phyloP scores from a whole-genome alignment of 75 land plant species.

The Pinus tabuliformis region DNA sequence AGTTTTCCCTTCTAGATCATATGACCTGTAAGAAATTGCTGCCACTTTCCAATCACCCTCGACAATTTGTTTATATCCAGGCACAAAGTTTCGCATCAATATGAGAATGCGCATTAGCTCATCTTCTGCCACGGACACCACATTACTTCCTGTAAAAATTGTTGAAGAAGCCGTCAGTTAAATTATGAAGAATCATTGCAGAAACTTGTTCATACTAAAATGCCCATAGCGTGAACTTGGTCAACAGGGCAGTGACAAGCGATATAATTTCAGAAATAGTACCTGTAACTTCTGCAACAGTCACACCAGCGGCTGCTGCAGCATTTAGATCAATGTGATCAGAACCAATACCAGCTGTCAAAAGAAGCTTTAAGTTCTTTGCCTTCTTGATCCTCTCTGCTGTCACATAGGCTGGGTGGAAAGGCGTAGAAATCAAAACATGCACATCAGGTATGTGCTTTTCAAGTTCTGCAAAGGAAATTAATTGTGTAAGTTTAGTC shows the following conservation, averaged over 20 bases:
- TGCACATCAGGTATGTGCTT: slow-evolving; percentile 80
- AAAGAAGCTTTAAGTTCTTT: slow-evolving; percentile 76
- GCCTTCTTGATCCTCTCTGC: slow-evolving; percentile 90
- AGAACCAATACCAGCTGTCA: slow-evolving; percentile 98
- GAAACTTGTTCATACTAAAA: background rate
- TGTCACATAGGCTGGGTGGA: slow-evolving; percentile 95
- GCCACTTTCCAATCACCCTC: too few relatives aligned
- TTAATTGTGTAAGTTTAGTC: background rate
- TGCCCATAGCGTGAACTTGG: background rate
- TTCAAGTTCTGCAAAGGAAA: slow-evolving; percentile 70
- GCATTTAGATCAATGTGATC: slow-evolving; percentile 89
- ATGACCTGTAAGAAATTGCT: too few relatives aligned
- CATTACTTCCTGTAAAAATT: slow-evolving; percentile 65
- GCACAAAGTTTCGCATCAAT: slow-evolving; percentile 73
- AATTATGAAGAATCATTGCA: background rate
- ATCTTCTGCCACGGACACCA: slow-evolving; percentile 90
- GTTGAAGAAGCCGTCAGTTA: background rate
- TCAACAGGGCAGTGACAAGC: background rate
- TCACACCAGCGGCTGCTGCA: slow-evolving; percentile 81
- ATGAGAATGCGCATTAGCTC: slow-evolving; percentile 92
- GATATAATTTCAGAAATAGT: background rate
- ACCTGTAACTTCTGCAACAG: slow-evolving; percentile 90
- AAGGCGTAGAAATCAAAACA: slow-evolving; percentile 88
- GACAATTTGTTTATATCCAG: too few relatives aligned
- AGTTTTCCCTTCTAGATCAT: too few relatives aligned